Evolutionary conservation across 371 early-diverging fungal genomes (phyloP).

Genomic region (Encephalitozoon romaleae): DNA sequence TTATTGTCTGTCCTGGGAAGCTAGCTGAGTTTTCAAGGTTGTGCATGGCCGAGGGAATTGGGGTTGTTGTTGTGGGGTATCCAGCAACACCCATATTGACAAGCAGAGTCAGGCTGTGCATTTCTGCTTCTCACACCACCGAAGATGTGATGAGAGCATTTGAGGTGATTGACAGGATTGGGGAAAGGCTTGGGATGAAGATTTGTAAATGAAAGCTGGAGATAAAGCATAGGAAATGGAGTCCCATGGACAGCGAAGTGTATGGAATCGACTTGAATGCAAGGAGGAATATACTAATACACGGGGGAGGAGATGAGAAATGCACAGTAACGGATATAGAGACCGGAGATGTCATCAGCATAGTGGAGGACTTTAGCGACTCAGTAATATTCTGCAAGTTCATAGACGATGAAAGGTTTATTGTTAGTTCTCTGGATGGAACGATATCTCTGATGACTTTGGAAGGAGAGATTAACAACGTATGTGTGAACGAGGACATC

Average conservation of each 20-base stretch:
- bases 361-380: constrained; percentile 27
- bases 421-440: constrained; percentile 38
- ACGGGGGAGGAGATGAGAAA: constrained; percentile 38
- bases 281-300: background rate
- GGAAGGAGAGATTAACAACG: background rate
- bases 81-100: constrained; percentile 94
- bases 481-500: constrained; percentile 36
- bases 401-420: background rate
- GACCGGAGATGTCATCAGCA: background rate
- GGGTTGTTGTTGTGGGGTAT: constrained; percentile 93
- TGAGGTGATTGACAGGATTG: constrained; percentile 57
- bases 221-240: background rate
- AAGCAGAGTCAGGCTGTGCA: constrained; percentile 86
- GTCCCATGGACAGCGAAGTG: constrained; percentile 29
- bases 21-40: constrained; percentile 85
- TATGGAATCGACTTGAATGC: constrained; percentile 35
- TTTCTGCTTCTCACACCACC: constrained; percentile 81
- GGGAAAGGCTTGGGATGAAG: constrained; percentile 57
- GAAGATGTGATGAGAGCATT: constrained; percentile 74
- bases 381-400: constrained; percentile 40
- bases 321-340: constrained; percentile 11
- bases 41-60: constrained; percentile 76
- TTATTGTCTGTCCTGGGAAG: constrained; percentile 91
- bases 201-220: background rate
- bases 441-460: constrained; percentile 13